Percentiles rank a stretch among this genome's conserved stretches.
Conservation (phyloP, 2,329 filamentous ascomycete genomes). For the Fusarium penzigii region DNA sequence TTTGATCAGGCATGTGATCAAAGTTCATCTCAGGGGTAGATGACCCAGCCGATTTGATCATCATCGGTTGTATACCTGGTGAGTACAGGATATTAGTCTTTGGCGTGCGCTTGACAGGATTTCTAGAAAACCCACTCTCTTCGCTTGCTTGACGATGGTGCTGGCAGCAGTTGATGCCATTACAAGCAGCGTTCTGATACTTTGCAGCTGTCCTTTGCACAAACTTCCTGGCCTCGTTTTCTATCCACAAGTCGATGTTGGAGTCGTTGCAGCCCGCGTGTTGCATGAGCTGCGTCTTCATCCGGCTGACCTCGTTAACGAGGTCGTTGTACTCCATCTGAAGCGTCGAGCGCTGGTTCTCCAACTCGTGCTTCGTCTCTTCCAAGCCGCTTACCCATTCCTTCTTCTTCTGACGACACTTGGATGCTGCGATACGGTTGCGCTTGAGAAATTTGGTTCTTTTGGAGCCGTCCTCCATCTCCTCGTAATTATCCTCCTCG, state of each 20-base stretch:
- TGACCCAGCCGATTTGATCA: conserved; percentile 7
- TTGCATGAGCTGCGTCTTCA: conserved; percentile 53
- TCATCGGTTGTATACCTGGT: not conserved
- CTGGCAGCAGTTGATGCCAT: not conserved
- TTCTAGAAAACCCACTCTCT: conserved; percentile 3
- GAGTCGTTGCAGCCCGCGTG: conserved; percentile 54
- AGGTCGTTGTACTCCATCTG: conserved; percentile 46
- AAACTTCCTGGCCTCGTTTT: conserved; percentile 52
- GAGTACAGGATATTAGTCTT: conserved; percentile 2
- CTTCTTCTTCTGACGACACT: conserved; percentile 70
- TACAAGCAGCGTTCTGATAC: not conserved
- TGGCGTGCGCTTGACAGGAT: not conserved
- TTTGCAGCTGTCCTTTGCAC: conserved; percentile 35
- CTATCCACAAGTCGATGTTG: conserved; percentile 56
- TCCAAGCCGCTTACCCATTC: conserved; percentile 53
- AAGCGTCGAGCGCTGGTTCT: conserved; percentile 44
- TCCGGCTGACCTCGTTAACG: conserved; percentile 44
- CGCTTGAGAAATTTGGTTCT: conserved; percentile 64
- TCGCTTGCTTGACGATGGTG: conserved; percentile 6
- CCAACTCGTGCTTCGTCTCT: conserved; percentile 45
- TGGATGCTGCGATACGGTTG: conserved; percentile 72
- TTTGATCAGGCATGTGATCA: conserved; percentile 40
- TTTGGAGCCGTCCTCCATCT: conserved; percentile 40
- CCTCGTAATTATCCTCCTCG: conserved; percentile 5
- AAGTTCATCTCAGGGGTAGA: conserved; percentile 30